Conservation (phyloP, 257 asterid species). For the Nemophila menziesii region DNA sequence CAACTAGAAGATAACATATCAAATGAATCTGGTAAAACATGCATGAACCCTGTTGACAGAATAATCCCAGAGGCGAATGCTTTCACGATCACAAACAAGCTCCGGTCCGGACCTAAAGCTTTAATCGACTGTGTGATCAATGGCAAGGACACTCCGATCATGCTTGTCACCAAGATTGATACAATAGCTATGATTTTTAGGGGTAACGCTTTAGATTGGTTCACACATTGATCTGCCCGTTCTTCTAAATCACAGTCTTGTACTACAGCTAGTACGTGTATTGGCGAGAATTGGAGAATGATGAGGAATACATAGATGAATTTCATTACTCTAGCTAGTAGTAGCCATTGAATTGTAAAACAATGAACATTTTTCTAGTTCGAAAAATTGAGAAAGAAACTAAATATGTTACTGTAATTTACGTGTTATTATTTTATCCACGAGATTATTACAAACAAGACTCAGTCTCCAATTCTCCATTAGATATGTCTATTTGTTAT, state of each 20-base stretch:
- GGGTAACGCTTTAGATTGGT: slow-evolving; percentile 33
- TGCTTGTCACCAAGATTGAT: slow-evolving; percentile 33
- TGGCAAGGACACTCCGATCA: slow-evolving; percentile 53
- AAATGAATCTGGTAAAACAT: slow-evolving; percentile 51
- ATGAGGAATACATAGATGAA: slow-evolving; percentile 12
- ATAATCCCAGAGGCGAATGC: slow-evolving; percentile 50
- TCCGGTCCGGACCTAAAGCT: slow-evolving; percentile 32
- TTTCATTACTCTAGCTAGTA: neutral
- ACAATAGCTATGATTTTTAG: slow-evolving; percentile 50
- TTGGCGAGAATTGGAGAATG: slow-evolving; percentile 10
- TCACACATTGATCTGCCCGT: slow-evolving; percentile 16
- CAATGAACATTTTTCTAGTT: no score
- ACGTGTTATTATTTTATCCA: no score
- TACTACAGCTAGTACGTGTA: slow-evolving; percentile 18
- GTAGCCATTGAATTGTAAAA: no score
- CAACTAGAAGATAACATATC: slow-evolving; percentile 43
- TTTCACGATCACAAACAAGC: slow-evolving; percentile 34
- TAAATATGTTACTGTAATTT: no score
- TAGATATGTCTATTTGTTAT: no score
- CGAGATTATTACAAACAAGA: no score
- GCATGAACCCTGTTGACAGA: slow-evolving; percentile 51
- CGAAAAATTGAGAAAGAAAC: no score
- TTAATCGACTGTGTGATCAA: slow-evolving; percentile 30
- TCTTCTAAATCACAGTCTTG: slow-evolving; percentile 29
- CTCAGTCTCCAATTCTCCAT: no score